Percentiles rank a stretch among this genome's conserved stretches.
Conservation (phyloP, 2,329 filamentous ascomycete species). For the Sarocladium oryzae region DNA sequence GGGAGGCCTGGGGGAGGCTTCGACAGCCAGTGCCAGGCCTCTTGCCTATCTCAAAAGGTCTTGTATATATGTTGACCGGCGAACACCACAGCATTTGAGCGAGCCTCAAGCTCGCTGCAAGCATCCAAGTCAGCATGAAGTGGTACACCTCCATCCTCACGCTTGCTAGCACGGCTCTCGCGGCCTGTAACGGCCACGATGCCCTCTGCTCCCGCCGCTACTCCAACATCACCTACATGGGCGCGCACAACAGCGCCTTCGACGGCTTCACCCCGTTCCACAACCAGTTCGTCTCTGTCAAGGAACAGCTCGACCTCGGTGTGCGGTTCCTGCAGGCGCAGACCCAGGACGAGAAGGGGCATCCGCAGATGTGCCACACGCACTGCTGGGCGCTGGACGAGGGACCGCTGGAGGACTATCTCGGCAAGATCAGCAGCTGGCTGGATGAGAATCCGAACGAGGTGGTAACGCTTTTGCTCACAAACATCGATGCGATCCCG, state of each 20-base stretch:
- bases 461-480: conserved; percentile 57
- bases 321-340: conserved; percentile 58
- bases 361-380: conserved; percentile 54
- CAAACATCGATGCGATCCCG: conserved; percentile 52
- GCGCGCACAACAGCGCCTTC: conserved; percentile 77
- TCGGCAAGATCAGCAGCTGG: conserved; percentile 54
- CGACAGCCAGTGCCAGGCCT: too few relatives aligned
- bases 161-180: conserved; percentile 16
- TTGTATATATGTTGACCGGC: neutral
- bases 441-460: conserved; percentile 52
- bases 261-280: conserved; percentile 63
- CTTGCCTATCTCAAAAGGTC: too few relatives aligned
- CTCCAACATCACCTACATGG: conserved; percentile 74
- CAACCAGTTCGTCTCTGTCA: conserved; percentile 66
- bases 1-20: too few relatives aligned
- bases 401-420: conserved; percentile 47
- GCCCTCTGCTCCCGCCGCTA: conserved; percentile 64
- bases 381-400: conserved; percentile 52
- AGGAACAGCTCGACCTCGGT: conserved; percentile 70
- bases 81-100: neutral
- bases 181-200: conserved; percentile 50
- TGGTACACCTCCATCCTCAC: conserved; percentile 7
- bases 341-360: conserved; percentile 43
- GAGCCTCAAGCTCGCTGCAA: neutral
- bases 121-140: neutral